Conservation (phyloP, 768 basidiomycete species). For the Coprinellus micaceus region DNA sequence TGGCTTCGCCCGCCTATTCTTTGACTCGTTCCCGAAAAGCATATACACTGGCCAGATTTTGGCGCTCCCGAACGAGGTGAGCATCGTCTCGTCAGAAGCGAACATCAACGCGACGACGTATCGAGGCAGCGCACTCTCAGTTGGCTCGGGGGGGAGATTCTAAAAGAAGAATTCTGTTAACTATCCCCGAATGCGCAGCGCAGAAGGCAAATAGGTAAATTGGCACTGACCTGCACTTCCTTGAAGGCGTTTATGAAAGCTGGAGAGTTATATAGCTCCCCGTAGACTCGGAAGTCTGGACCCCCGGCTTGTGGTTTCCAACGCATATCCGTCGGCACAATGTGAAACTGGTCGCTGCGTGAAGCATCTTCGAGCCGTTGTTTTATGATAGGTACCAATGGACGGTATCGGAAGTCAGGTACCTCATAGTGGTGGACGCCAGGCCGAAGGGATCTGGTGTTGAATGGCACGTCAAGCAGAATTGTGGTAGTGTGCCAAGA, state of each 20-base stretch:
- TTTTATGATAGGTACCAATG: not conserved
- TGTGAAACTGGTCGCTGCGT: constrained; percentile 10
- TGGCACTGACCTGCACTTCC: constrained; percentile 14
- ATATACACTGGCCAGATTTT: constrained; percentile 18
- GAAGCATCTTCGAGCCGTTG: not conserved
- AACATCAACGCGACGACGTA: constrained; percentile 22
- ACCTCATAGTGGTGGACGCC: not conserved
- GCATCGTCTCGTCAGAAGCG: constrained; percentile 18
- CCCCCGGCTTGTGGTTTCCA: constrained; percentile 23
- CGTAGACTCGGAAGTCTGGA: constrained; percentile 16
- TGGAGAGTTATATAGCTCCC: constrained; percentile 31
- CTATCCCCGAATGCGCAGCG: constrained; percentile 1
- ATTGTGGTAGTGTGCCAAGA: not conserved
- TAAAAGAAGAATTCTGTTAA: not conserved
- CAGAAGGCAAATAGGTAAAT: constrained; percentile 13
- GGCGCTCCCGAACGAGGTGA: constrained; percentile 13
- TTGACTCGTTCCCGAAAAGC: constrained; percentile 16
- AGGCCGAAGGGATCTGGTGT: not conserved
- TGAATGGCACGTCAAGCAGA: constrained; percentile 2
- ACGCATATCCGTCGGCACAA: constrained; percentile 13
- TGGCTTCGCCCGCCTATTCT: constrained; percentile 13
- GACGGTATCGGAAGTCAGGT: not conserved
- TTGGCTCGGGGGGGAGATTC: not conserved
- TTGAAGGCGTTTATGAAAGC: constrained; percentile 28
- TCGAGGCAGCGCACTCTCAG: not conserved